Evolutionary conservation across 108 stramenopile species (phyloP).

Genomic region (Discostella pseudostelligera): DNA sequence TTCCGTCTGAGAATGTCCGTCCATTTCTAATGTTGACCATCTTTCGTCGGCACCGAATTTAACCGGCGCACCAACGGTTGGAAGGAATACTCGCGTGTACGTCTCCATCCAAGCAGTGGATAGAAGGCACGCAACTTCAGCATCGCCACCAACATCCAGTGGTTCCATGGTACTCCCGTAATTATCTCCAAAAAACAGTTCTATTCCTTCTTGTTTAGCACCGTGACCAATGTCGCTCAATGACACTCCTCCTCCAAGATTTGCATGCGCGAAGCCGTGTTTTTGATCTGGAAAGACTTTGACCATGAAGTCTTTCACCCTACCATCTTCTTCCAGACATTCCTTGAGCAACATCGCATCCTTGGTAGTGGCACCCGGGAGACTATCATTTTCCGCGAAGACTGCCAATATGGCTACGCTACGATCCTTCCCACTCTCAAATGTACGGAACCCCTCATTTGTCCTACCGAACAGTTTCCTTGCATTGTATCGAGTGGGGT

Average conservation of each 20-base stretch:
- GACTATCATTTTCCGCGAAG: conserved; percentile 68
- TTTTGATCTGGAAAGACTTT: conserved; percentile 81
- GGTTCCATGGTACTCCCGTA: conserved; percentile 62
- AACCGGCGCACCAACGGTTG: conserved; percentile 68
- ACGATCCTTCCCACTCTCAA: conserved; percentile 42
- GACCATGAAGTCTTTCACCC: conserved; percentile 79
- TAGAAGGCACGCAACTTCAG: conserved; percentile 80
- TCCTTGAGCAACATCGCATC: conserved; percentile 67
- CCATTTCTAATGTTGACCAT: conserved; percentile 51
- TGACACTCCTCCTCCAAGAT: conserved; percentile 20
- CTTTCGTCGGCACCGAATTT: conserved; percentile 56
- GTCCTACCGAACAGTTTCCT: conserved; percentile 59
- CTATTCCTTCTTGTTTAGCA: conserved; percentile 25
- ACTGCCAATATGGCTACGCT: conserved; percentile 77
- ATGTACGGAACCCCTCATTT: conserved; percentile 42
- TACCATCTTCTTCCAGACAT: conserved; percentile 59
- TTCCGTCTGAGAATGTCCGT: conserved; percentile 41
- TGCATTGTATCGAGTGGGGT: conserved; percentile 80
- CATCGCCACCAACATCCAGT: conserved; percentile 49
- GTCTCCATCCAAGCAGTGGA: conserved; percentile 89
- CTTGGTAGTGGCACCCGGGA: conserved; percentile 65
- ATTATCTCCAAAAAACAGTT: conserved; percentile 64
- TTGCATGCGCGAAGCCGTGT: conserved; percentile 78
- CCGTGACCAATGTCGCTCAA: conserved; percentile 18
- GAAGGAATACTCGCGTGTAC: conserved; percentile 75